A percentile compares a stretch with the other conserved stretches of the same genome.
These are phyloP conservation scores for Amylocarpus encephaloides DNA, from an alignment of 2,329 filamentous ascomycete species.

Conservation along the genomic window DNA sequence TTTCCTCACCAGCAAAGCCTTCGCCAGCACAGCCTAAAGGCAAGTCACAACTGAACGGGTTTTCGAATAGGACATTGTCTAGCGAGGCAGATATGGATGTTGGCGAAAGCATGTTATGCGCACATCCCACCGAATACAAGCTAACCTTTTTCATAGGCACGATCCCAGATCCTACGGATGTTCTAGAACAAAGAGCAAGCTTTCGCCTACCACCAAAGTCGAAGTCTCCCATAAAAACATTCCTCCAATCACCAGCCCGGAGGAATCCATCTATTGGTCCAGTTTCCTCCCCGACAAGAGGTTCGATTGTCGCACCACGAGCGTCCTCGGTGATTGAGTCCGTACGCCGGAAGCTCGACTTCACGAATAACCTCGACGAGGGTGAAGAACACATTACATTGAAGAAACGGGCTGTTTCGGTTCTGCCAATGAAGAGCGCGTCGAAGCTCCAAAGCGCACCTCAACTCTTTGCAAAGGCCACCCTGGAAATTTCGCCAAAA, in stretches of 20 bases:
- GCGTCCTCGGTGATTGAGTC: conserved; percentile 19
- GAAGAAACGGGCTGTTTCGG: conserved; percentile 17
- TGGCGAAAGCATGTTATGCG: conserved; percentile 47
- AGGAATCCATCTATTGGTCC: conserved; percentile 29
- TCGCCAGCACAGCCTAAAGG: conserved; percentile 61
- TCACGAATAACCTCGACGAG: conserved; percentile 23
- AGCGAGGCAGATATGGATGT: conserved; percentile 57
- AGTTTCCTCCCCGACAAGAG: conserved; percentile 27
- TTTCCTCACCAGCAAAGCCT: conserved; percentile 77
- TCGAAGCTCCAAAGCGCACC: conserved; percentile 20
- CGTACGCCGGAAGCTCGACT: conserved; percentile 30
- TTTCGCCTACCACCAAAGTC: conserved; percentile 29
- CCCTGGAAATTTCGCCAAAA: conserved; percentile 5
- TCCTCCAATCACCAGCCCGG: conserved; percentile 31
- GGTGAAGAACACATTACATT: conserved; percentile 8
- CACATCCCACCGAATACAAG: background rate
- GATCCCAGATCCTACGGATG: conserved; percentile 41
- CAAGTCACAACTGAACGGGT: conserved; percentile 9
- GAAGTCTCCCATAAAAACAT: conserved; percentile 32
- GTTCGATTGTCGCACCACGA: conserved; percentile 22
- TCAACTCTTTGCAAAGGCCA: conserved; percentile 10
- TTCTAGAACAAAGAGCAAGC: conserved; percentile 32
- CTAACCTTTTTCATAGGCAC: conserved; percentile 35
- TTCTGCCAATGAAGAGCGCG: conserved; percentile 10
- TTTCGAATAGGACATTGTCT: conserved; percentile 39